Conservation (phyloP, 106 monocot genomes). For the Dactylorhiza incarnata region DNA sequence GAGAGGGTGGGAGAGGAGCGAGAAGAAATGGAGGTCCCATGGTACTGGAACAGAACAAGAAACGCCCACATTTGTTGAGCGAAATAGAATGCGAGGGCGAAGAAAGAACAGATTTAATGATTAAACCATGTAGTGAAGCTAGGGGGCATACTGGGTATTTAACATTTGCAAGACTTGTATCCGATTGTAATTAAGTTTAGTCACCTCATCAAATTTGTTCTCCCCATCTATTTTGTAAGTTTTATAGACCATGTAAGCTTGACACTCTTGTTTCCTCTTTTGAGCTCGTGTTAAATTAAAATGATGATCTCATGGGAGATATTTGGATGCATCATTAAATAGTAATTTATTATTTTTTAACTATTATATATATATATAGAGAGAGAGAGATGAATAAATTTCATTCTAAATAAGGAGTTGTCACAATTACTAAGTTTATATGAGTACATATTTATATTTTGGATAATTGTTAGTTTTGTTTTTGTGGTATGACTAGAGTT, state of each 20-base stretch:
- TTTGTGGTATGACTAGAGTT: too few relatives aligned
- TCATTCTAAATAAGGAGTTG: too few relatives aligned
- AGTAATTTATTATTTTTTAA: too few relatives aligned
- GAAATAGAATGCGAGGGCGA: conserved; percentile 16
- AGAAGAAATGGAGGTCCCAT: conserved; percentile 7
- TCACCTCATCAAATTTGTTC: neutral
- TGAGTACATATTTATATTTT: too few relatives aligned
- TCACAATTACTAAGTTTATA: too few relatives aligned
- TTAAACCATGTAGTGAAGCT: conserved; percentile 57
- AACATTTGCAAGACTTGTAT: conserved; percentile 77
- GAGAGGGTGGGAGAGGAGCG: conserved; percentile 27
- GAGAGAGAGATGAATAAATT: too few relatives aligned
- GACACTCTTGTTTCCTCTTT: neutral
- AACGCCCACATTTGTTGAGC: conserved; percentile 18
- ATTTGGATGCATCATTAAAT: too few relatives aligned
- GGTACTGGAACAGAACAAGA: conserved; percentile 46
- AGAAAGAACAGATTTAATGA: conserved; percentile 32
- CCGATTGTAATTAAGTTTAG: conserved; percentile 1
- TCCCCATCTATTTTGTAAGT: neutral
- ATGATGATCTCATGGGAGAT: neutral
- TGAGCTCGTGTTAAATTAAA: neutral
- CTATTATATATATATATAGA: too few relatives aligned
- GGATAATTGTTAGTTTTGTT: too few relatives aligned
- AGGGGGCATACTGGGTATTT: conserved; percentile 91
- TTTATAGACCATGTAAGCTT: neutral